A percentile compares a stretch with the other conserved stretches of the same genome.
Evolutionary conservation across 2,329 filamentous ascomycete genomes (phyloP).

Genomic region (Metarhizium brunneum): DNA sequence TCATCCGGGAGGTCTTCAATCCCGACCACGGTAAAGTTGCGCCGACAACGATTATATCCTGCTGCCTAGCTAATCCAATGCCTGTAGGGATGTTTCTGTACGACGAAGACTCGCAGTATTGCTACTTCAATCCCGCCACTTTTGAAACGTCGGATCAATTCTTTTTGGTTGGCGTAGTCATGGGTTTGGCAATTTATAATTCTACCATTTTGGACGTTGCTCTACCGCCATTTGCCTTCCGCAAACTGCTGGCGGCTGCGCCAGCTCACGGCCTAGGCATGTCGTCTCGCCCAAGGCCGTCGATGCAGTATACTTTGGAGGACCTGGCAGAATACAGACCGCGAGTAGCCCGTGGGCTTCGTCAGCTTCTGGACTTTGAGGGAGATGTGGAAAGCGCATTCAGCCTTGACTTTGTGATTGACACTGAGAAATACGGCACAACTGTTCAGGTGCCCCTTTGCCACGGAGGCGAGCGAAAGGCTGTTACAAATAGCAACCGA

Average conservation of each 20-base stretch:
- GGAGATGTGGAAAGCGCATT: slow-evolving; percentile 76
- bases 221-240: slow-evolving; percentile 80
- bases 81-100: slow-evolving; percentile 75
- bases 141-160: slow-evolving; percentile 90
- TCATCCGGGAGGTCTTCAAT: slow-evolving; percentile 85
- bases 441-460: slow-evolving; percentile 60
- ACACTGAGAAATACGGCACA: slow-evolving; percentile 68
- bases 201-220: slow-evolving; percentile 86
- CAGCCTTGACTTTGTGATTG: slow-evolving; percentile 70
- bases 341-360: slow-evolving; percentile 63
- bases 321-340: slow-evolving; percentile 80
- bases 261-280: slow-evolving; percentile 49
- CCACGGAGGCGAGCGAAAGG: slow-evolving; percentile 58
- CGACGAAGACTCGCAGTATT: slow-evolving; percentile 81
- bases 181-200: slow-evolving; percentile 90
- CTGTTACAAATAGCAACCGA: slow-evolving; percentile 77
- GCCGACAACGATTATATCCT: neutral
- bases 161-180: slow-evolving; percentile 77
- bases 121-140: slow-evolving; percentile 86
- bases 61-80: slow-evolving; percentile 6
- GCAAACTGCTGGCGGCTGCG: slow-evolving; percentile 72
- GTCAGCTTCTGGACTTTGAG: slow-evolving; percentile 70
- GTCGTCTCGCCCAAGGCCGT: slow-evolving; percentile 45
- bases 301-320: slow-evolving; percentile 66
- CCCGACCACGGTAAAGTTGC: slow-evolving; percentile 66